phyloP scores from a whole-genome alignment of 2,329 filamentous ascomycete genomes.

The Fusarium foetens region DNA sequence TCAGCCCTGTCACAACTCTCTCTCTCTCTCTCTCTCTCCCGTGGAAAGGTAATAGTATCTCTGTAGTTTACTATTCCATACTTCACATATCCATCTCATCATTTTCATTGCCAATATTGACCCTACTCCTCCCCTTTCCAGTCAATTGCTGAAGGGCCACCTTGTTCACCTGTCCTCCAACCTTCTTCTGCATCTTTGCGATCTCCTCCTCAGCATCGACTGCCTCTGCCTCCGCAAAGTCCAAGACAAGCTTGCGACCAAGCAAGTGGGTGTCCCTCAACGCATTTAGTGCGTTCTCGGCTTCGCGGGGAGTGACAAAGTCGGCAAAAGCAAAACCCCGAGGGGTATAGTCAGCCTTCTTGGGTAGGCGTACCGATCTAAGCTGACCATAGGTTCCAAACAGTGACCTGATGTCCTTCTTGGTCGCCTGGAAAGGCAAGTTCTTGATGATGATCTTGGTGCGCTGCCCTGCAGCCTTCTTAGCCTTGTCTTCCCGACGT shows the following conservation, averaged over 20 bases:
- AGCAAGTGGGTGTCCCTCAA: constrained; percentile 93
- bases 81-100: constrained; percentile 60
- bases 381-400: constrained; percentile 93
- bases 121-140: constrained; percentile 84
- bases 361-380: constrained; percentile 90
- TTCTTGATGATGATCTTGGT: constrained; percentile 99
- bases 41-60: constrained; percentile 26
- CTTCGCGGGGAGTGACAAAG: constrained; percentile 91
- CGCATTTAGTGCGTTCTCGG: constrained; percentile 88
- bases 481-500: constrained; percentile 82
- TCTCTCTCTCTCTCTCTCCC: constrained; percentile 32
- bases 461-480: constrained; percentile 78
- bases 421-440: constrained; percentile 92
- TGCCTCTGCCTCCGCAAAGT: constrained; percentile 89
- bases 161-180: constrained; percentile 88
- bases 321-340: constrained; percentile 98
- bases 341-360: constrained; percentile 89
- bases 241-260: constrained; percentile 87
- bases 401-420: constrained; percentile 88
- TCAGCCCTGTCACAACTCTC: constrained; percentile 40
- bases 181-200: constrained; percentile 95
- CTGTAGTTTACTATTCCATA: constrained; percentile 30
- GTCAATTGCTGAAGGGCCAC: constrained; percentile 90
- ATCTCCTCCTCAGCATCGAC: constrained; percentile 96
- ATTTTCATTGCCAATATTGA: constrained; percentile 81